Conservation (phyloP, 1,284 basidiomycete genomes). For the Cryptococcus sp. region DNA sequence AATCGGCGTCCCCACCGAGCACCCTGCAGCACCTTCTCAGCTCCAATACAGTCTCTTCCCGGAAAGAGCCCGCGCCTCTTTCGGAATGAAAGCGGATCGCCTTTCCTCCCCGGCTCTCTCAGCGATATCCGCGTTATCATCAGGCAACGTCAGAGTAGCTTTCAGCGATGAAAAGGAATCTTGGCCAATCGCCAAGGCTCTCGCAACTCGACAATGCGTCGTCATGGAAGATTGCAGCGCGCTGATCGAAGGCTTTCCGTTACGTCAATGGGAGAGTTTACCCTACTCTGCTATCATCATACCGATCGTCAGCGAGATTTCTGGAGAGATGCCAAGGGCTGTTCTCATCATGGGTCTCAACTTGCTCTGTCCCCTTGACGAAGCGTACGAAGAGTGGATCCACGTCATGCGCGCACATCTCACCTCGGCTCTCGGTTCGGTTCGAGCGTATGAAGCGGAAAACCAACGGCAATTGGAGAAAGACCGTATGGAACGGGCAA, state of each 20-base stretch:
- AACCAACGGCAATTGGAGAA: conserved; percentile 43
- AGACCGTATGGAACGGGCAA: conserved; percentile 51
- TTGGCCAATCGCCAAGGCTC: conserved; percentile 48
- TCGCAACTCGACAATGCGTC: conserved; percentile 43
- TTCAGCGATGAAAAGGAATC: conserved; percentile 15
- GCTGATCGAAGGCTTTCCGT: conserved; percentile 38
- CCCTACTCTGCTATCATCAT: conserved; percentile 50
- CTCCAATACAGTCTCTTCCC: conserved; percentile 13
- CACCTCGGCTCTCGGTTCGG: conserved; percentile 35
- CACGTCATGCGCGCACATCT: conserved; percentile 43
- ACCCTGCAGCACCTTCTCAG: neutral
- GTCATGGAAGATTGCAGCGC: conserved; percentile 45
- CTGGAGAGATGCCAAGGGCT: conserved; percentile 41
- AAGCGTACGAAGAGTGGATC: conserved; percentile 45
- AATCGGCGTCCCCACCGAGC: conserved; percentile 33
- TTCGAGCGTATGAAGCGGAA: conserved; percentile 50
- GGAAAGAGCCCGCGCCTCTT: conserved; percentile 7
- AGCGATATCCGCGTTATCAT: conserved; percentile 37
- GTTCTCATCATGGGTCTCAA: conserved; percentile 55
- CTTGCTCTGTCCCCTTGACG: conserved; percentile 42
- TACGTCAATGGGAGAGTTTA: conserved; percentile 50
- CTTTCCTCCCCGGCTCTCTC: conserved; percentile 39
- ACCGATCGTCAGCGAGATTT: conserved; percentile 46
- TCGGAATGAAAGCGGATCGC: conserved; percentile 28
- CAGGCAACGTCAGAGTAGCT: conserved; percentile 28